These are phyloP conservation scores for Metschnikowia gelsemii DNA, from an alignment of 805 yeast genomes.

Conservation along the genomic window DNA sequence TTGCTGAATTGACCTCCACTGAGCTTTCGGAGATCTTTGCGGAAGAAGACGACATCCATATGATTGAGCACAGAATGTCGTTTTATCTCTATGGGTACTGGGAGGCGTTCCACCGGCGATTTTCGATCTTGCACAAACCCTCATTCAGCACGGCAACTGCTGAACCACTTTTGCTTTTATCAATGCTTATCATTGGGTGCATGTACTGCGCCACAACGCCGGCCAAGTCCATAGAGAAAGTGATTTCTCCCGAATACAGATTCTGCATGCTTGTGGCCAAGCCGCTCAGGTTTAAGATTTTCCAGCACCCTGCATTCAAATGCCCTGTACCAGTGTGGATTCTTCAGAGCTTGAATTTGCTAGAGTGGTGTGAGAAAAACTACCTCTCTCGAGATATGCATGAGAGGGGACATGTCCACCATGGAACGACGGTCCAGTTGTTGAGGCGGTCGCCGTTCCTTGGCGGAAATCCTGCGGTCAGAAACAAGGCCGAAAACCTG, in stretches of 20 bases:
- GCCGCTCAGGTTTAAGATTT: constrained; percentile 68
- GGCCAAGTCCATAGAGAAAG: constrained; percentile 21
- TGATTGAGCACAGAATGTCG: constrained; percentile 35
- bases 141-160: constrained; percentile 51
- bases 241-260: constrained; percentile 34
- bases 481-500: constrained; percentile 24
- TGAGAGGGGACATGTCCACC: constrained; percentile 82
- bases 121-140: constrained; percentile 58
- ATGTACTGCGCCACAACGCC: constrained; percentile 35
- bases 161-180: constrained; percentile 49
- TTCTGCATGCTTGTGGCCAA: constrained; percentile 49
- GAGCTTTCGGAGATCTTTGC: constrained; percentile 29
- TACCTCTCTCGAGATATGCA: constrained; percentile 67
- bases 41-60: constrained; percentile 23
- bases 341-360: constrained; percentile 65
- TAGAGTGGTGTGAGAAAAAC: constrained; percentile 81
- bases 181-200: constrained; percentile 61
- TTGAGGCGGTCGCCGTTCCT: constrained; percentile 72
- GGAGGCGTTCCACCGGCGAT: constrained; percentile 59
- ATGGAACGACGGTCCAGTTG: constrained; percentile 80
- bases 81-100: constrained; percentile 47
- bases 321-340: constrained; percentile 80
- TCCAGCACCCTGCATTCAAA: constrained; percentile 66
- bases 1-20: constrained; percentile 28
- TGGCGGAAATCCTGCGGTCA: constrained; percentile 61